phyloP scores from a whole-genome alignment of 2,329 filamentous ascomycete species.

The Pestalotiopsis sp. region DNA sequence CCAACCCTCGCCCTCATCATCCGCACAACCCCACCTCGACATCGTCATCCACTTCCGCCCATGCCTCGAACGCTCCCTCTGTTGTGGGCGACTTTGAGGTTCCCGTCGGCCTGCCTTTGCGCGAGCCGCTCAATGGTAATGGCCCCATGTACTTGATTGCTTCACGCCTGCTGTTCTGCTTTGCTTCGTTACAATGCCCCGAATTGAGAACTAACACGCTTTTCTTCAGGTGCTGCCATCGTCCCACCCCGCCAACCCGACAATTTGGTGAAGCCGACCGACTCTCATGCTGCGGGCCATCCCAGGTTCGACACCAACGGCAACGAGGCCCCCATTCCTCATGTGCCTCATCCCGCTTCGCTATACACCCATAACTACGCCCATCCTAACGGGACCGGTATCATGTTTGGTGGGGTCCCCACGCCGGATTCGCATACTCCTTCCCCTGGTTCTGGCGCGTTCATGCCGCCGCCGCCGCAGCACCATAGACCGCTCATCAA shows the following conservation, averaged over 20 bases:
- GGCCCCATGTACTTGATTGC: not conserved
- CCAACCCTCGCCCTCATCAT: conserved; percentile 12
- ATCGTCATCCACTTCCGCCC: not conserved
- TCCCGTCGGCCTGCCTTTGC: not conserved
- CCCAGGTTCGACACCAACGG: conserved; percentile 14
- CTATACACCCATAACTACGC: conserved; percentile 27
- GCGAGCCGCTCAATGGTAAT: not conserved
- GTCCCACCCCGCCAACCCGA: conserved; percentile 20
- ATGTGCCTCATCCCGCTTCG: conserved; percentile 18
- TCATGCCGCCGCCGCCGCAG: conserved; percentile 46
- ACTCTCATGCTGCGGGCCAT: conserved; percentile 18
- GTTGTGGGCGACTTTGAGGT: conserved; percentile 4
- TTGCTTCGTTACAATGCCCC: not conserved
- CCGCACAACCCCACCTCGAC: not conserved
- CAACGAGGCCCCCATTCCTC: not conserved
- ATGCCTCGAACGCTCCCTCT: conserved; percentile 4
- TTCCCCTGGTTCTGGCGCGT: conserved; percentile 53
- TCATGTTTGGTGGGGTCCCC: conserved; percentile 50
- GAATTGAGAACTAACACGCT: not conserved
- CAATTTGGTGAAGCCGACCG: conserved; percentile 18
- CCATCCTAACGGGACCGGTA: conserved; percentile 45
- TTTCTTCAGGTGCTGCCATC: not conserved
- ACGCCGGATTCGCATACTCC: conserved; percentile 57
- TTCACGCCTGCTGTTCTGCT: not conserved
- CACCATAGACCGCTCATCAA: conserved; percentile 17